These are phyloP conservation scores for Actinidia polygama DNA, from an alignment of 179 eudicot genomes.

Conservation along the genomic window DNA sequence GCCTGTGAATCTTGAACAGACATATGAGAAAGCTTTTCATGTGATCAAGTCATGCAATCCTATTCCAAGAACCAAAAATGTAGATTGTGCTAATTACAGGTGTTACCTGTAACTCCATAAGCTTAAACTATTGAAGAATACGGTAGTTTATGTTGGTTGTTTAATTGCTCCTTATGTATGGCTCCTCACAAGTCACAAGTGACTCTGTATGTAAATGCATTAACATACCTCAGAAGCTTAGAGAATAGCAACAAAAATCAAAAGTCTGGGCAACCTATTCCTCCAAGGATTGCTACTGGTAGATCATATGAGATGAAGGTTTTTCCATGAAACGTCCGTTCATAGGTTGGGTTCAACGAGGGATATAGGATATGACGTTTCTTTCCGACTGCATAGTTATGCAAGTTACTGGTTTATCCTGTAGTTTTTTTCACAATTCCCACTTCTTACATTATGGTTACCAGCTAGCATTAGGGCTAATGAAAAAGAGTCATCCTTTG, in stretches of 20 bases:
- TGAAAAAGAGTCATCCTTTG: too few relatives aligned
- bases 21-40: not conserved
- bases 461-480: too few relatives aligned
- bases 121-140: not conserved
- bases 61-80: not conserved
- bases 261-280: not conserved
- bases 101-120: constrained; percentile 2
- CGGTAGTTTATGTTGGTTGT: not conserved
- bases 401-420: not conserved
- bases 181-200: not conserved
- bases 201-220: not conserved
- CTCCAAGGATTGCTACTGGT: not conserved
- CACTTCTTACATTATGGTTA: not conserved
- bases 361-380: not conserved
- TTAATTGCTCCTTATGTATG: not conserved
- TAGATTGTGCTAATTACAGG: not conserved
- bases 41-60: not conserved
- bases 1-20: not conserved
- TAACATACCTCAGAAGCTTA: not conserved
- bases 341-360: not conserved
- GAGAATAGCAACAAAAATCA: not conserved
- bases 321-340: not conserved
- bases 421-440: not conserved
- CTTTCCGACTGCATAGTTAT: not conserved
- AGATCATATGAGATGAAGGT: not conserved